Evolutionary conservation across 23 red algal species (phyloP).

Genomic region (Gracilaria caudata): DNA sequence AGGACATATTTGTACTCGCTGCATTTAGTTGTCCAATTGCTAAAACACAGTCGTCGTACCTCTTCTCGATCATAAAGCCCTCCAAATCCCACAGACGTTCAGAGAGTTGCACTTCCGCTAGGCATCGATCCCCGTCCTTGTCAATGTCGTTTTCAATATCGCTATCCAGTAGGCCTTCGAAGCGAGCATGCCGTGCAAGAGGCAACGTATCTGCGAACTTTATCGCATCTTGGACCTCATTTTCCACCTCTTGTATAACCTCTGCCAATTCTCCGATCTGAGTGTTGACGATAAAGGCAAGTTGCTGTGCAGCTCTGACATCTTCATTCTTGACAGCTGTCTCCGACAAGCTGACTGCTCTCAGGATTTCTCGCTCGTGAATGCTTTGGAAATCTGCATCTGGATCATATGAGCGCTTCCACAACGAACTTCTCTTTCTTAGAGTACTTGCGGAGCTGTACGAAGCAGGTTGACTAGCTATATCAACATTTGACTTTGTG

Average conservation of each 20-base stretch:
- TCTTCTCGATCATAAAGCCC: slow-evolving; percentile 42
- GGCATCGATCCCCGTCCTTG: slow-evolving; percentile 32
- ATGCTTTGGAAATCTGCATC: slow-evolving; percentile 58
- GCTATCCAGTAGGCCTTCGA: slow-evolving; percentile 35
- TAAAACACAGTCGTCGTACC: slow-evolving; percentile 47
- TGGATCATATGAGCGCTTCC: slow-evolving; percentile 67
- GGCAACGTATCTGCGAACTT: slow-evolving; percentile 34
- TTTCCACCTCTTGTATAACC: slow-evolving; percentile 40
- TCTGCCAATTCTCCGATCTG: slow-evolving; percentile 36
- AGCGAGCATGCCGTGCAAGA: slow-evolving; percentile 27
- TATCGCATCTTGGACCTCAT: slow-evolving; percentile 29
- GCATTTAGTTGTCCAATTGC: slow-evolving; percentile 27
- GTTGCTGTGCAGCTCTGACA: slow-evolving; percentile 51
- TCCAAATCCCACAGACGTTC: slow-evolving; percentile 66
- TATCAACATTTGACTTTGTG: slow-evolving; percentile 3
- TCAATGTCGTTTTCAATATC: slow-evolving; percentile 9
- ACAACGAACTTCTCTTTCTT: slow-evolving; percentile 56
- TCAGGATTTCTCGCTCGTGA: slow-evolving; percentile 64
- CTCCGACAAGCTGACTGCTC: slow-evolving; percentile 58
- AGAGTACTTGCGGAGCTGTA: slow-evolving; percentile 47
- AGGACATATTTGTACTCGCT: neutral
- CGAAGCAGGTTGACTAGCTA: slow-evolving; percentile 28
- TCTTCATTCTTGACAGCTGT: slow-evolving; percentile 55
- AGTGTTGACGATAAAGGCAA: slow-evolving; percentile 42
- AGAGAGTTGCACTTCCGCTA: slow-evolving; percentile 40